Evolutionary conservation across 805 yeast species (phyloP).

Genomic region (Metschnikowia drakensbergensis): DNA sequence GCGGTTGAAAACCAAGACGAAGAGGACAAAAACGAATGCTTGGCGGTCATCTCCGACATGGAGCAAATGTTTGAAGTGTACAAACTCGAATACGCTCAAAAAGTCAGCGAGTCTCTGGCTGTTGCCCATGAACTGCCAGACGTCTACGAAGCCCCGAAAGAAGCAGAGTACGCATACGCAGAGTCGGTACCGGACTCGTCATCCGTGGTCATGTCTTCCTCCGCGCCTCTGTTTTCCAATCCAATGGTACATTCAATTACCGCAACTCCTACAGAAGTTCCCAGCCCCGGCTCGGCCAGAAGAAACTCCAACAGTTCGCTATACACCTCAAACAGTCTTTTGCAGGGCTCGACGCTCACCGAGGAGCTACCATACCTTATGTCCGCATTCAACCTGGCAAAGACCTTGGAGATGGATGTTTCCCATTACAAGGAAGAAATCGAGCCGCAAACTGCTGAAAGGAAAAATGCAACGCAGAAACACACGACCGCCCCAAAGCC

Average conservation of each 20-base stretch:
- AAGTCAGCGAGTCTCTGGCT: conserved; percentile 11
- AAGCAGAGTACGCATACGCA: conserved; percentile 17
- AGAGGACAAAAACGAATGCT: conserved; percentile 60
- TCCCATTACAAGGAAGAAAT: conserved; percentile 13
- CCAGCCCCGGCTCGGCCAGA: conserved; percentile 13
- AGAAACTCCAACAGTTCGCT: conserved; percentile 28
- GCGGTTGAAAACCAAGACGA: conserved; percentile 53
- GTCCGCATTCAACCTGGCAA: conserved; percentile 64
- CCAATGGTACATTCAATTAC: conserved; percentile 42
- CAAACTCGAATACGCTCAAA: conserved; percentile 32
- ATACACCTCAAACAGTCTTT: conserved; percentile 31
- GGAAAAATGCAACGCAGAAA: not conserved
- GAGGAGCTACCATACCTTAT: conserved; percentile 65
- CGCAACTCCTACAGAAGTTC: conserved; percentile 10
- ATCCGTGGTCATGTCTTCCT: conserved; percentile 20
- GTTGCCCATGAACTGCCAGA: not conserved
- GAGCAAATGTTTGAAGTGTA: conserved; percentile 67
- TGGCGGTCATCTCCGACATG: conserved; percentile 63
- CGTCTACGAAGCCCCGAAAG: not conserved
- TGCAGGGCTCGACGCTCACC: conserved; percentile 51
- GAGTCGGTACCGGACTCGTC: conserved; percentile 28
- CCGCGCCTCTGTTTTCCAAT: conserved; percentile 22
- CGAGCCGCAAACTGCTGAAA: not conserved
- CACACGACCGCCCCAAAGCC: not conserved
- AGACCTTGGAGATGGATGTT: conserved; percentile 48